These are phyloP conservation scores for Coniophora puteana DNA, from an alignment of 1,284 basidiomycete genomes.

Conservation along the genomic window DNA sequence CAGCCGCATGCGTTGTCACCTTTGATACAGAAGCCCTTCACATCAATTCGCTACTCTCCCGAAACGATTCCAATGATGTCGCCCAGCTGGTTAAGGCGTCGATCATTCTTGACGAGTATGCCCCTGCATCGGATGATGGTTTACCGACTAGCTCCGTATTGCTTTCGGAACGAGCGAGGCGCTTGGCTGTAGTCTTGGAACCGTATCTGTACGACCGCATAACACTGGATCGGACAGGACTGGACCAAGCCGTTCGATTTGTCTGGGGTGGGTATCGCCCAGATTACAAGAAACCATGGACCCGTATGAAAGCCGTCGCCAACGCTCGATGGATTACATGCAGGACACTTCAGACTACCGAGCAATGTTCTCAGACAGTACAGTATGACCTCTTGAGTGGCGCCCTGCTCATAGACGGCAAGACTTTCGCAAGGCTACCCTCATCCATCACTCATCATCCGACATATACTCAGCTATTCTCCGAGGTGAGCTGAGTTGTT, in stretches of 20 bases:
- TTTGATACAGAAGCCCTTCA: constrained; percentile 35
- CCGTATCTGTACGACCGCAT: constrained; percentile 12
- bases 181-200: constrained; percentile 28
- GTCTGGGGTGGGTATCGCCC: constrained; percentile 35
- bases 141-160: constrained; percentile 10
- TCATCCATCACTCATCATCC: constrained; percentile 26
- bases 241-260: constrained; percentile 31
- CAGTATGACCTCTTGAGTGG: constrained; percentile 40
- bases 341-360: constrained; percentile 11
- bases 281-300: constrained; percentile 14
- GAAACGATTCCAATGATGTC: too few species aligned
- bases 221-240: constrained; percentile 11
- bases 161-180: constrained; percentile 23
- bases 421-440: constrained; percentile 35
- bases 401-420: constrained; percentile 37
- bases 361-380: constrained; percentile 19
- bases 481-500: constrained; percentile 16
- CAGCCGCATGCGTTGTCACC: constrained; percentile 36
- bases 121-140: constrained; percentile 8
- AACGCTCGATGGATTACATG: constrained; percentile 37
- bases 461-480: constrained; percentile 31
- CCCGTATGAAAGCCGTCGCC: constrained; percentile 26
- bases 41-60: too few species aligned
- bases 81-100: constrained; percentile 23
- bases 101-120: constrained; percentile 28